Base-by-base conservation (phyloP, 2,329 filamentous ascomycete species). In the Byssoonygena ceratinophila region DNA sequence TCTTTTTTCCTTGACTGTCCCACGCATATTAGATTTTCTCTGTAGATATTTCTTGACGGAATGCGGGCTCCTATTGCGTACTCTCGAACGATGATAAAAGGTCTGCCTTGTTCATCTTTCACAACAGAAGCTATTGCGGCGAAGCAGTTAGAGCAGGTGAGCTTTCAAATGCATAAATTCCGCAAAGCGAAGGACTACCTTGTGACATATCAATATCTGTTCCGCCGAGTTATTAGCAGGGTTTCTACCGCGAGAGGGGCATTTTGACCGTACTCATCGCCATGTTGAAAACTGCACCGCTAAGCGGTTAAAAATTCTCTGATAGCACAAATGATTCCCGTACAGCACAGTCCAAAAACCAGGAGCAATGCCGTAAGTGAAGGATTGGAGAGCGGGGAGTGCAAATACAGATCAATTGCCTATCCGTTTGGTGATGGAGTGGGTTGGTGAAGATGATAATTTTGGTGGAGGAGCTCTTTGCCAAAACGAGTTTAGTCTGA, bases 11-110 rank as follows among this genome's bases (percentile, higher is more conserved):
- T 73, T 98, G 92, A 69, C 89, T 94, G 63, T 46, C 58, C 53
- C 53, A 51, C 51, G 53, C 16, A 41, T 23, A n/a, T 54, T 46
- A 39, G 46, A 22, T 20, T 50, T 18, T n/a, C 2, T 40, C 40
- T 39, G 54, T 50, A 29, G 44, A 12, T 32, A 16, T 34, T 16
- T 5, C 18, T 40, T 7, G 16, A 16, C 12, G 23, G 12, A 44
- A 7, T n/a, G 5, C 27, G 40, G 29, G 46, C 25, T 39, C 12
- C 14, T 39, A 14, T 56, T 54, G 80, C 86, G 63, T 79, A 94
- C 88, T 98, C 92, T 83, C 92, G 81, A 63, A 98, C 92, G 59
- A 98, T 84, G 68, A 98, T 98, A 72, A 98, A 98, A 36, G 92
- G 92, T 67, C 92, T 82, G 57, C 92, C 92, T 71, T 92, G 84